These are phyloP conservation scores for Polytolypa hystricis DNA, from an alignment of 2,329 filamentous ascomycete genomes.

Conservation along the genomic window DNA sequence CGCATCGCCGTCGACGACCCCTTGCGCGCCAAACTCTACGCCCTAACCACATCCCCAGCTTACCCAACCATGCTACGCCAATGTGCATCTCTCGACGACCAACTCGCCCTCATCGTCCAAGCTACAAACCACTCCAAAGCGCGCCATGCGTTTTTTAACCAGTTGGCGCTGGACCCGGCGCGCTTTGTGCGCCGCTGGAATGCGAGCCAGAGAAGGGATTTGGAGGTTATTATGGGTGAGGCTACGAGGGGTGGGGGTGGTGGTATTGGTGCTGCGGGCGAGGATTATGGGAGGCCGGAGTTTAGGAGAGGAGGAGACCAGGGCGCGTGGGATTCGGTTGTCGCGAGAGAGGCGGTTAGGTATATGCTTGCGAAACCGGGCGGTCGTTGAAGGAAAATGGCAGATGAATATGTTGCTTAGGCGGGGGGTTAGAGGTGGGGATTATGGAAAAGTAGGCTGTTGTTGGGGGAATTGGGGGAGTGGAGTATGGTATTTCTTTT, in stretches of 20 bases:
- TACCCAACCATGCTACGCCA: conserved; percentile 64
- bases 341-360: conserved; percentile 51
- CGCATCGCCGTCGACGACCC: conserved; percentile 77
- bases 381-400: background rate
- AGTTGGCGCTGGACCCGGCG: conserved; percentile 68
- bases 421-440: no score
- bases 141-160: conserved; percentile 77
- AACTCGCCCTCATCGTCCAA: conserved; percentile 72
- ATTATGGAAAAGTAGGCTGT: no score
- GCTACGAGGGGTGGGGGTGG: conserved; percentile 47
- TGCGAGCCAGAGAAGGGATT: conserved; percentile 78
- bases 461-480: no score
- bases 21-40: conserved; percentile 54
- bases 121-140: conserved; percentile 75
- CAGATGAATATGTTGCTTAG: no score
- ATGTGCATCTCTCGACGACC: conserved; percentile 68
- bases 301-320: conserved; percentile 41
- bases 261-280: no score
- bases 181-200: conserved; percentile 81
- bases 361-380: conserved; percentile 45
- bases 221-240: conserved; percentile 81
- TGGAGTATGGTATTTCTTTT: no score
- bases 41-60: conserved; percentile 57
- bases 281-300: conserved; percentile 41
- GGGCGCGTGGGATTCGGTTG: conserved; percentile 52